Evolutionary conservation across 768 basidiomycete genomes (phyloP).

Genomic region (Amyloporia xantha): DNA sequence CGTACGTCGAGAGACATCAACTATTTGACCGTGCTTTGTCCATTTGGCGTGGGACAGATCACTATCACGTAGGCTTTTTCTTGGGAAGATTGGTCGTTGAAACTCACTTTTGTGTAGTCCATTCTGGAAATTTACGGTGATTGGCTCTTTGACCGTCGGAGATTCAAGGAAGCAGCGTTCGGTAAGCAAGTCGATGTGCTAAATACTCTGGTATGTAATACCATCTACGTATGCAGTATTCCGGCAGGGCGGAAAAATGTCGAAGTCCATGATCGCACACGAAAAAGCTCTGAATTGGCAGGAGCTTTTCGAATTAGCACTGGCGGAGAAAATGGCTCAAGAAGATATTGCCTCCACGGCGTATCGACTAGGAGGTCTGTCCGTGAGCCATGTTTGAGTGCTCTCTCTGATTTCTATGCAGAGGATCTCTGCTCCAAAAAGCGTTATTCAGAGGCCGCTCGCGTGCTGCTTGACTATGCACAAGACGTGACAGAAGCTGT

Average conservation of each 20-base stretch:
- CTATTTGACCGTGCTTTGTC: conserved; percentile 68
- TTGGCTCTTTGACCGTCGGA: conserved; percentile 79
- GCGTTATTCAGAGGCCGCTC: conserved; percentile 71
- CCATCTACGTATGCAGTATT: too few relatives aligned
- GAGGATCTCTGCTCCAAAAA: conserved; percentile 82
- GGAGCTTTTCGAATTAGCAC: conserved; percentile 79
- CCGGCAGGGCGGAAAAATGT: conserved; percentile 50
- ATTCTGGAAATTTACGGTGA: conserved; percentile 75
- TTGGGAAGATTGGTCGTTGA: not conserved
- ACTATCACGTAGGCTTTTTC: conserved; percentile 45
- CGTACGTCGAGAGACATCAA: conserved; percentile 72
- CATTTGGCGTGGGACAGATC: conserved; percentile 65
- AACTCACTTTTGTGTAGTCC: conserved; percentile 33
- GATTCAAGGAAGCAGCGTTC: conserved; percentile 77
- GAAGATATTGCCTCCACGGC: conserved; percentile 61
- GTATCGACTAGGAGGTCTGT: conserved; percentile 71
- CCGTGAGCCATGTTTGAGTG: not conserved
- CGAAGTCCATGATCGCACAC: conserved; percentile 81
- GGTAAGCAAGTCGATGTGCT: conserved; percentile 34
- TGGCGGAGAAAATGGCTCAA: conserved; percentile 38
- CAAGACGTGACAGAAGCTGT: conserved; percentile 73
- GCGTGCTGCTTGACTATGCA: conserved; percentile 79
- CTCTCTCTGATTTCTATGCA: conserved; percentile 23
- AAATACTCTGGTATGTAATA: too few relatives aligned
- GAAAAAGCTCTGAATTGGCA: conserved; percentile 89